A percentile compares a stretch with the other conserved stretches of the same genome.
These are phyloP conservation scores for Amaranthus tricolor DNA, from an alignment of 179 eudicot species.

Conservation along the genomic window DNA sequence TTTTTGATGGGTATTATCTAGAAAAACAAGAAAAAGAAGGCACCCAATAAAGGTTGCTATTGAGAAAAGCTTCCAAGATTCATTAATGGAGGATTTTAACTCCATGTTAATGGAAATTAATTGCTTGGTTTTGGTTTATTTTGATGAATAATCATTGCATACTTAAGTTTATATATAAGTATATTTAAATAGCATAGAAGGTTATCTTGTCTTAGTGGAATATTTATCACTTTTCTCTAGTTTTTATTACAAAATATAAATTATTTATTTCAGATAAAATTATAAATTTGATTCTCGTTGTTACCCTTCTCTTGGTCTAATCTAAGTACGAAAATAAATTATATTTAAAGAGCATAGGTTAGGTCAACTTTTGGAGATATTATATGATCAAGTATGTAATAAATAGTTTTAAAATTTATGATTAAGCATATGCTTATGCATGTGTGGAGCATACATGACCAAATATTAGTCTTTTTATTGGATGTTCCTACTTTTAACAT, in stretches of 20 bases:
- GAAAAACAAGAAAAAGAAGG: slow-evolving; percentile 22
- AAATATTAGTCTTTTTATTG: not conserved
- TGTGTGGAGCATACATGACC: not conserved
- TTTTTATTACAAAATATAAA: no score
- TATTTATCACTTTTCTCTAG: no score
- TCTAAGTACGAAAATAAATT: no score
- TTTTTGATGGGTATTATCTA: slow-evolving; percentile 15
- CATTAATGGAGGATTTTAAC: slow-evolving; percentile 29
- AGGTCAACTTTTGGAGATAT: not conserved
- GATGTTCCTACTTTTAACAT: no score
- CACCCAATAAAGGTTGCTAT: slow-evolving; percentile 29
- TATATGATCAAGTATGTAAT: not conserved
- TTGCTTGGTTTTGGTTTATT: not conserved
- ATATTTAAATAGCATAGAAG: not conserved
- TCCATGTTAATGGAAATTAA: slow-evolving; percentile 28
- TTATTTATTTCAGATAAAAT: no score
- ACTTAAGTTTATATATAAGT: not conserved
- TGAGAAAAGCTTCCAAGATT: slow-evolving; percentile 38
- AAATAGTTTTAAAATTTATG: not conserved
- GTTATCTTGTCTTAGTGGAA: no score
- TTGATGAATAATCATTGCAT: not conserved
- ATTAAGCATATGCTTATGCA: not conserved
- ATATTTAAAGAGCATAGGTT: not conserved
- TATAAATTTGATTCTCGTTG: no score
- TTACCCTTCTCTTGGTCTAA: no score